Evolutionary conservation across 805 yeast species (phyloP), one percentile per base, ranked within the genome.

Genomic region (Yamadazyma philogaea): DNA sequence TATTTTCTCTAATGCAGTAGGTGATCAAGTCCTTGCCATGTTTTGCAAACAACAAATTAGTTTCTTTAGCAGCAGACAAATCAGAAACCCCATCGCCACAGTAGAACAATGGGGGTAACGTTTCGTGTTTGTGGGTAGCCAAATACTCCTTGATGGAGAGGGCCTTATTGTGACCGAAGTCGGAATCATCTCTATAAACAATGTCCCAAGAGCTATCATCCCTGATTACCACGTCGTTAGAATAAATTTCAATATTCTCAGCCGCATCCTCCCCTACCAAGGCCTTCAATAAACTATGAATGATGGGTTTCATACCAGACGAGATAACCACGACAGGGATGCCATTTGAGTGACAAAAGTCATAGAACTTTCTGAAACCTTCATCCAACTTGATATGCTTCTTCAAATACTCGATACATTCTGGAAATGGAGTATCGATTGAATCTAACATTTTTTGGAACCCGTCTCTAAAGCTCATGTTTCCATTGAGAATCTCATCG

Each of bases 1-100:
- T 85, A 27, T 77, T 70, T 60, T 89, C 91, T 36, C 82, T 70
- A 52, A 75, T 75, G 68, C 98, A 93, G 68, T 81, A 91, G 30
- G 81, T 82, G 52, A 91, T 84, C 53, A 93, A 75, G 60, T 93
- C 98, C 55, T 84, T 81, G 38, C 97, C 99, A 50, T 80, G 79
- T 68, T 89, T 91, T 35, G 99, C 99, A 64, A 91, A 93, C 51
- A 93, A 69, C 52, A 91, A 72, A 63, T 93, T 91, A 31, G 99
- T 89, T 64, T 93, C 96, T 58, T 85, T 83, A 18, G 98, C 97
- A 18, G 99, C 99, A 44, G 88, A 79, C 53, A 93, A 72, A 63
- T 93, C 99, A 35, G 95, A 83, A 24, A 93, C 96, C 50, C 99
- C 99, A 62, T 93, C 99, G 45, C 99, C 99, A 57, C 96, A 87